Percentiles rank a stretch among this genome's conserved stretches.
Evolutionary conservation across 2,329 filamentous ascomycete species (phyloP).

Genomic region (Aspergillus sp.): DNA sequence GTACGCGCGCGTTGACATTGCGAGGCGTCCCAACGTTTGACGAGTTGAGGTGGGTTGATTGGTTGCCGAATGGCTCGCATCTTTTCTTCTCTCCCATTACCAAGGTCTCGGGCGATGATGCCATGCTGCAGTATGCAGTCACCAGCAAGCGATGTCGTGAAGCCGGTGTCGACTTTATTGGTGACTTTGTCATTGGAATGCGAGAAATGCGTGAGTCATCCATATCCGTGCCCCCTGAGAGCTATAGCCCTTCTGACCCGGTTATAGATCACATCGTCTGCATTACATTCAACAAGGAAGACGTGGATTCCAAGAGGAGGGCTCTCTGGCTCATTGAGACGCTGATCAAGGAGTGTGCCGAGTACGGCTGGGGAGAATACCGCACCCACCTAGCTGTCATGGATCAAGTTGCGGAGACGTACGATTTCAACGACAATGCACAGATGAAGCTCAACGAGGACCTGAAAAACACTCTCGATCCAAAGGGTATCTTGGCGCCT

Average conservation of each 20-base stretch:
- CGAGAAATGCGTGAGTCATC: conserved; percentile 40
- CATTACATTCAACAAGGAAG: conserved; percentile 44
- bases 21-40: conserved; percentile 19
- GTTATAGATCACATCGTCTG: conserved; percentile 43
- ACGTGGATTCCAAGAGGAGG: conserved; percentile 31
- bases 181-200: conserved; percentile 44
- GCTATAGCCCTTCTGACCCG: too few relatives aligned
- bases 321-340: conserved; percentile 32
- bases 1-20: conserved; percentile 19
- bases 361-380: conserved; percentile 39
- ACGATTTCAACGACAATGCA: conserved; percentile 7
- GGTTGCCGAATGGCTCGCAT: conserved; percentile 46
- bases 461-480: conserved; percentile 10
- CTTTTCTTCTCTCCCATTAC: conserved; percentile 48
- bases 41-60: conserved; percentile 42
- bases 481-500: conserved; percentile 11
- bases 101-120: conserved; percentile 42
- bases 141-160: conserved; percentile 34
- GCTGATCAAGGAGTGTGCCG: conserved; percentile 35
- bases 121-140: conserved; percentile 37
- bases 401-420: conserved; percentile 37
- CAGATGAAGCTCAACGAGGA: conserved; percentile 8
- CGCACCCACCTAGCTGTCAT: conserved; percentile 41
- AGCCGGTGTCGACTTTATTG: conserved; percentile 45
- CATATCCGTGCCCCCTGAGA: background rate